A percentile compares a stretch with the other conserved stretches of the same genome.
phyloP scores from a whole-genome alignment of 2,329 filamentous ascomycete genomes.

The Ophiostoma novo-ulmi region DNA sequence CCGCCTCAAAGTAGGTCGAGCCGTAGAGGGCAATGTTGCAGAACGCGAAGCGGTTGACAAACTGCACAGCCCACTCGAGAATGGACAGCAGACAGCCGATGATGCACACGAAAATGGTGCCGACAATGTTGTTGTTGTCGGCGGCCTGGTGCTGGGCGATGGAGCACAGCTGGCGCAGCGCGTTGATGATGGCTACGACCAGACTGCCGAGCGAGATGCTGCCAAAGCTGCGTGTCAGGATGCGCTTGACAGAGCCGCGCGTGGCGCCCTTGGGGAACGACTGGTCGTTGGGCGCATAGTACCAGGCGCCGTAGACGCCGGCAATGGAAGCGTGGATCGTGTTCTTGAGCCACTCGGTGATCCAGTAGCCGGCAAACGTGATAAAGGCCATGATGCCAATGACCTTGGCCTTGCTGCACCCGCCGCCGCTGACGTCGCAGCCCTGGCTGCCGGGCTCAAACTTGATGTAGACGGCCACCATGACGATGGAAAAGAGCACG shows the following conservation, averaged over 20 bases:
- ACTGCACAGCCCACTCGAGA: slow-evolving; percentile 79
- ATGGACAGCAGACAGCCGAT: slow-evolving; percentile 71
- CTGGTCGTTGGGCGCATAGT: slow-evolving; percentile 58
- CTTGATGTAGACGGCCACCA: slow-evolving; percentile 80
- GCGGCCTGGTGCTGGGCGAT: slow-evolving; percentile 65
- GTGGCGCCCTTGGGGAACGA: slow-evolving; percentile 74
- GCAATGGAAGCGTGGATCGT: slow-evolving; percentile 83
- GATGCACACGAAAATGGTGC: slow-evolving; percentile 63
- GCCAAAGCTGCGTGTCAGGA: slow-evolving; percentile 86
- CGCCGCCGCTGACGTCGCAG: slow-evolving; percentile 50
- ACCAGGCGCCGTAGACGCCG: slow-evolving; percentile 90
- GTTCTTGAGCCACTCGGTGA: slow-evolving; percentile 90
- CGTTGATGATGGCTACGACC: slow-evolving; percentile 80
- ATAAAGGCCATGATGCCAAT: slow-evolving; percentile 81
- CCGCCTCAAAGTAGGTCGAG: slow-evolving; percentile 77
- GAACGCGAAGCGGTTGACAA: slow-evolving; percentile 89
- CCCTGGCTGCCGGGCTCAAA: slow-evolving; percentile 62
- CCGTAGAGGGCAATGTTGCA: slow-evolving; percentile 91
- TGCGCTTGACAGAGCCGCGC: slow-evolving; percentile 72
- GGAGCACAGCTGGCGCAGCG: slow-evolving; percentile 74
- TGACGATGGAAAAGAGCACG: slow-evolving; percentile 80
- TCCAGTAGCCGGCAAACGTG: slow-evolving; percentile 91
- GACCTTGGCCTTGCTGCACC: slow-evolving; percentile 70
- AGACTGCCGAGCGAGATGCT: slow-evolving; percentile 84
- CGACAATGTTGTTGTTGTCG: slow-evolving; percentile 63